Base-by-base conservation (phyloP, 768 basidiomycete species). In the Russula vinacea region DNA sequence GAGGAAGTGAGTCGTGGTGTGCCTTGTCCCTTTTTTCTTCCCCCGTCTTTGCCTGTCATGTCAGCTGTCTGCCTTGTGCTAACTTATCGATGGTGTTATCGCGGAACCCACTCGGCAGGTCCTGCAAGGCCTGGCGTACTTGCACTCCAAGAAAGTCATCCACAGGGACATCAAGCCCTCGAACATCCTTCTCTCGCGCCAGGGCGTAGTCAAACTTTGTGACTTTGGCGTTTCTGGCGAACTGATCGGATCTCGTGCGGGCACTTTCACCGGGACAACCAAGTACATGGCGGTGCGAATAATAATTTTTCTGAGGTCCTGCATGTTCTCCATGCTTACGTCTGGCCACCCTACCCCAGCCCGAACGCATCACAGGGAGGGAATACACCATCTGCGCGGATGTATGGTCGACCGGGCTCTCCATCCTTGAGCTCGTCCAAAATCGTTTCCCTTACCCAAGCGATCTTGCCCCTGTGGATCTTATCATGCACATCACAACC, bases 151-250 rank as follows among this genome's bases (percentile, higher is more conserved):
- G 75, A 85, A 84, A 69, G 94, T 93, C 51, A 94, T 97, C 63
- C 94, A 97, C 72, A 81, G 94, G 72, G 91, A 93, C 72, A 92
- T 93, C 74, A 93, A 93, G 68, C 91, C 91, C 19, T 89, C 92
- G 14, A 93, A 93, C 70, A 84, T 96, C 53, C 83, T 97, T 49
- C 78, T 96, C 59, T 90, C 92, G 42, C 81, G 82, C 50, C 86
- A 90, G 69, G 94, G 94, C n/a, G 74, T 90, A 47, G 85, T 96
- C 72, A 94, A 93, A 73, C 79, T 97, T 1, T 86, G 83, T 72
- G 94, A 97, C 74, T 97, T 97, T 72, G 94, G 94, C 19, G 94
- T 96, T 9, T 96, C 94, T 17, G 94, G 94, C 40, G 90, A 94
- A 73, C 81, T 97, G 14, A 86, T 95, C 66, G 84, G 88, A 70